Evolutionary conservation across 2,329 filamentous ascomycete species (phyloP).

Genomic region (Pyricularia sp.): DNA sequence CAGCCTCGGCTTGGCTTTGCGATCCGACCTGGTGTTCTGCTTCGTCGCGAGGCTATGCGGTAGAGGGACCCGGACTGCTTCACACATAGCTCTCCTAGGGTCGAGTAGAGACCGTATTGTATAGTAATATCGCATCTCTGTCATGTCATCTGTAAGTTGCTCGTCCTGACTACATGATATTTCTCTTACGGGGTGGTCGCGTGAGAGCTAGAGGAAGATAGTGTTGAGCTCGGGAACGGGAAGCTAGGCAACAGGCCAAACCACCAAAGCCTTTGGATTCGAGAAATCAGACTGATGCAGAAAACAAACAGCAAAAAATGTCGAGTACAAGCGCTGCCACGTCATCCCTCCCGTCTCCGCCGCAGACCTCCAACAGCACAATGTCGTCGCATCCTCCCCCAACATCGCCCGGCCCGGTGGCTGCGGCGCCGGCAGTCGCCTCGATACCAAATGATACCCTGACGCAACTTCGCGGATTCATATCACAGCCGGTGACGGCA

Average conservation of each 20-base stretch:
- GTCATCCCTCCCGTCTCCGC: neutral
- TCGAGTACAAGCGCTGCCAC: neutral
- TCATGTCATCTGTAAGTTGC: conserved; percentile 4
- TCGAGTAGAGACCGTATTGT: neutral
- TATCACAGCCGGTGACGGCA: conserved; percentile 79
- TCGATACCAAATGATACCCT: conserved; percentile 10
- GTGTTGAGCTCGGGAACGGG: neutral
- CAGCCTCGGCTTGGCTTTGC: neutral
- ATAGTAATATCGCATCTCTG: neutral
- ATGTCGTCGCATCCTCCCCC: neutral
- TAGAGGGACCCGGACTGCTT: neutral
- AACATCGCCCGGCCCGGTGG: neutral
- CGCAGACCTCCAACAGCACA: neutral
- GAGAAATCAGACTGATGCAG: neutral
- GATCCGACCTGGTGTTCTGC: neutral
- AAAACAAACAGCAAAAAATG: neutral
- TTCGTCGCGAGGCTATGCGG: neutral
- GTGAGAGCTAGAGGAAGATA: neutral
- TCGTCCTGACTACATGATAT: neutral
- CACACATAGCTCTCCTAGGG: neutral
- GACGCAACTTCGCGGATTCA: conserved; percentile 31
- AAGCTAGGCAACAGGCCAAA: neutral
- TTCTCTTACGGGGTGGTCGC: neutral
- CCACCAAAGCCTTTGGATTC: neutral
- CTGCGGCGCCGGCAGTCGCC: conserved; percentile 14